phyloP scores from a whole-genome alignment of 1,139 yeast genomes.

The Starmera stellimalicola region DNA sequence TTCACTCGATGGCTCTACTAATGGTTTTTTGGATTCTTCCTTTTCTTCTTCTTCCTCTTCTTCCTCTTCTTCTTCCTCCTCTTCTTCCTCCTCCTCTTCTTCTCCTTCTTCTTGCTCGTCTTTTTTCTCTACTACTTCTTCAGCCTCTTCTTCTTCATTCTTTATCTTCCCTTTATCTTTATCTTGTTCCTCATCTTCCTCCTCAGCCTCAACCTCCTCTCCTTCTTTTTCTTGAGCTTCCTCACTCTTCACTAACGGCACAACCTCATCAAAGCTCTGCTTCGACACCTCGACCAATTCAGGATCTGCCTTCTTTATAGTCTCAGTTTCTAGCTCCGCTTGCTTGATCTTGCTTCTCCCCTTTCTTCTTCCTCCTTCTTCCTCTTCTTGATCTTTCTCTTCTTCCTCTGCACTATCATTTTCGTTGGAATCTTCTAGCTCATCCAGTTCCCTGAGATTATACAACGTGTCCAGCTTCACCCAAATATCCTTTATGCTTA shows the following conservation, averaged over 20 bases:
- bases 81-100: conserved; percentile 11
- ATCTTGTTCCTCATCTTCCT: conserved; percentile 3
- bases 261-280: conserved; percentile 4
- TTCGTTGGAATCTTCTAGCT: conserved; percentile 31
- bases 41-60: conserved; percentile 7
- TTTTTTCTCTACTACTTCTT: conserved; percentile 6
- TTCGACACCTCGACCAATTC: conserved; percentile 2
- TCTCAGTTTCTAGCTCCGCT: conserved; percentile 4
- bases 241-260: conserved; percentile 24
- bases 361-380: conserved; percentile 11
- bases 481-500: conserved; percentile 48
- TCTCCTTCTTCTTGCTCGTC: conserved; percentile 9
- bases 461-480: conserved; percentile 43
- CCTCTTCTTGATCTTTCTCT: conserved; percentile 13
- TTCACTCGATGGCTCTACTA: conserved; percentile 7
- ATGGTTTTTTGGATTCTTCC: conserved; percentile 5
- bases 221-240: conserved; percentile 12
- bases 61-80: conserved; percentile 10
- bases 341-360: background rate
- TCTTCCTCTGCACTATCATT: conserved; percentile 18
- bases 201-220: conserved; percentile 6
- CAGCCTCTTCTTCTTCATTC: conserved; percentile 5
- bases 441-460: conserved; percentile 47
- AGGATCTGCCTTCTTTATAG: background rate
- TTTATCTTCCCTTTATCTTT: conserved; percentile 4